Percentiles rank a stretch among this genome's conserved stretches.
Conservation (phyloP, 192 early-diverging fungal species). For the Podila epicladia region DNA sequence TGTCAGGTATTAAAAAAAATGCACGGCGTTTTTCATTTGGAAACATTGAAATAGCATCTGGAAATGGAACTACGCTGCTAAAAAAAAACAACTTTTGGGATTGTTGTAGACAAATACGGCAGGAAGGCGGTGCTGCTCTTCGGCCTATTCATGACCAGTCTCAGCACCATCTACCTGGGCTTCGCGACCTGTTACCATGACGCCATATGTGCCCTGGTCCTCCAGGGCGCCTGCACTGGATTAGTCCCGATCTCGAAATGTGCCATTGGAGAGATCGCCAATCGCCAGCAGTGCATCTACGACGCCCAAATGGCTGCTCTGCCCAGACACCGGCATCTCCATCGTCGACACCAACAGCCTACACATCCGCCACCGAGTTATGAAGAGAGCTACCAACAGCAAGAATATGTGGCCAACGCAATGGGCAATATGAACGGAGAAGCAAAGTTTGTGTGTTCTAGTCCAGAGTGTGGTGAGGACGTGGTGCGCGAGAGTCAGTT, state of each 20-base stretch:
- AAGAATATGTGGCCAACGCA: neutral
- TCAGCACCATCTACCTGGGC: constrained; percentile 25
- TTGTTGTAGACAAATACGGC: constrained; percentile 29
- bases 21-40: neutral
- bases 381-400: neutral
- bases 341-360: neutral
- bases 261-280: constrained; percentile 25
- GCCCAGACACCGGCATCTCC: neutral
- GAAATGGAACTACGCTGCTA: too few species aligned
- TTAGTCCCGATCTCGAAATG: constrained; percentile 29
- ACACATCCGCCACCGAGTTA: neutral
- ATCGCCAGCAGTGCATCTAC: constrained; percentile 16
- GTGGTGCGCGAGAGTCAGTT: too few species aligned
- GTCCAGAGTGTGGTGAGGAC: neutral
- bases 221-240: constrained; percentile 26
- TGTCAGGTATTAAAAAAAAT: constrained; percentile 11
- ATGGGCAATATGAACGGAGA: neutral
- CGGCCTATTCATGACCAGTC: constrained; percentile 27
- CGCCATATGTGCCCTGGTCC: constrained; percentile 23
- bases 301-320: neutral
- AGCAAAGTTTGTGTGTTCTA: neutral
- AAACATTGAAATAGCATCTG: too few species aligned
- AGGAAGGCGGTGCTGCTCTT: constrained; percentile 20
- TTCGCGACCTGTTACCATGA: constrained; percentile 23
- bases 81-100: too few species aligned